Conservation (phyloP, 352 stramenopile species). For the Pythium insidiosum region DNA sequence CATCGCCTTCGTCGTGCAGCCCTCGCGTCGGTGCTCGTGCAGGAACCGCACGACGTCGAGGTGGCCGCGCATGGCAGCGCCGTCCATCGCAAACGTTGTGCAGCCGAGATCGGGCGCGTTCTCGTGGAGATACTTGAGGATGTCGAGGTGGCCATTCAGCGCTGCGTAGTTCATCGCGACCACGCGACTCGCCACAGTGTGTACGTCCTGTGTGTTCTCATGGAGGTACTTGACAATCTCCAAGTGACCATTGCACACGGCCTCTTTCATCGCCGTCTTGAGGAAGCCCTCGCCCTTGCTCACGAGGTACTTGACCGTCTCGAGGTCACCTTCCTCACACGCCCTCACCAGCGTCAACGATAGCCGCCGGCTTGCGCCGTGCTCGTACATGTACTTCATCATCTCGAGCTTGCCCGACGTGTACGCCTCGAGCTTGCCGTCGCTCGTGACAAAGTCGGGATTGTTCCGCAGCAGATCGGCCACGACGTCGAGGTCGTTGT, state of each 20-base stretch:
- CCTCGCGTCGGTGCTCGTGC: slow-evolving; percentile 23
- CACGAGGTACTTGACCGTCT: slow-evolving; percentile 42
- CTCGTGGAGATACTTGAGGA: slow-evolving; percentile 26
- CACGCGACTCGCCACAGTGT: slow-evolving; percentile 33
- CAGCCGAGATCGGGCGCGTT: slow-evolving; percentile 16
- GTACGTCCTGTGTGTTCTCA: slow-evolving; percentile 23
- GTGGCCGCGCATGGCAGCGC: slow-evolving; percentile 17
- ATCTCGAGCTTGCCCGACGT: slow-evolving; percentile 26
- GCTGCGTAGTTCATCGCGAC: slow-evolving; percentile 38
- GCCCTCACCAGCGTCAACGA: slow-evolving; percentile 38
- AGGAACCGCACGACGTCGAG: slow-evolving; percentile 26
- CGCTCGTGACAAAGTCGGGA: slow-evolving; percentile 19
- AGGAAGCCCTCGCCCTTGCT: slow-evolving; percentile 36
- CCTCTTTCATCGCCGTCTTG: slow-evolving; percentile 43
- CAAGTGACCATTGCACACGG: slow-evolving; percentile 28
- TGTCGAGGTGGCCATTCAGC: slow-evolving; percentile 22
- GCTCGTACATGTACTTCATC: slow-evolving; percentile 51
- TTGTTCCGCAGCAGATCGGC: slow-evolving; percentile 24
- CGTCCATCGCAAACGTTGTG: slow-evolving; percentile 23
- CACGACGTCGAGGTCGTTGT: slow-evolving; percentile 22
- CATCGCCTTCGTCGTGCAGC: slow-evolving; percentile 21
- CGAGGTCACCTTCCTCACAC: slow-evolving; percentile 27
- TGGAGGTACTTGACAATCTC: slow-evolving; percentile 45
- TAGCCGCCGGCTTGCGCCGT: slow-evolving; percentile 22
- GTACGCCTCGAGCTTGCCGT: slow-evolving; percentile 44